A percentile compares a stretch with the other conserved stretches of the same genome.
These are phyloP conservation scores for Suillus luteus DNA, from an alignment of 768 basidiomycete genomes.

Conservation along the genomic window DNA sequence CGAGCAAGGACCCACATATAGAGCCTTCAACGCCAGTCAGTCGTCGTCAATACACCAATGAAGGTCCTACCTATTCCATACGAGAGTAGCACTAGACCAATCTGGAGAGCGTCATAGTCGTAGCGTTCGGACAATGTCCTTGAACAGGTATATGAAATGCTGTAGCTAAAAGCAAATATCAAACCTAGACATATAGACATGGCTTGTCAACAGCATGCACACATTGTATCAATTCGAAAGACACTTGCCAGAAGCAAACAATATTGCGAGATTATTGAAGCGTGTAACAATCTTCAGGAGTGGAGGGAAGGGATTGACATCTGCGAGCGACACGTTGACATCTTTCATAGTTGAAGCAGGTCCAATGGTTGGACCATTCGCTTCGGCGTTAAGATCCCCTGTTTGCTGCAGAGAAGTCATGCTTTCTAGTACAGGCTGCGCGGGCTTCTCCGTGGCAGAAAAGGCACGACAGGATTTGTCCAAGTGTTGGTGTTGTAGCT, in stretches of 20 bases:
- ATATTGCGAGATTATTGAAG: slow-evolving; percentile 63
- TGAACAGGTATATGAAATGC: slow-evolving; percentile 68
- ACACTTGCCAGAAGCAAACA: slow-evolving; percentile 31
- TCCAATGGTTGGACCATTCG: slow-evolving; percentile 8
- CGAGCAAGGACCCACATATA: slow-evolving; percentile 49
- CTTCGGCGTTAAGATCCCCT: slow-evolving; percentile 23
- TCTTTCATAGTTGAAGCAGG: slow-evolving; percentile 22
- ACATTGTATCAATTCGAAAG: background rate
- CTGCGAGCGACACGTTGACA: slow-evolving; percentile 57
- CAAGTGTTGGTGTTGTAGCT: slow-evolving; percentile 15
- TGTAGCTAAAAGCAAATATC: slow-evolving; percentile 67
- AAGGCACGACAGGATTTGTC: slow-evolving; percentile 19
- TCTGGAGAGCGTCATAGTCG: slow-evolving; percentile 62
- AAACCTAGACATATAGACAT: slow-evolving; percentile 42
- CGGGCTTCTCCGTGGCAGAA: background rate
- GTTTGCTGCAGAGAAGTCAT: slow-evolving; percentile 16
- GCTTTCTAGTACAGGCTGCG: background rate
- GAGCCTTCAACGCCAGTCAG: slow-evolving; percentile 32
- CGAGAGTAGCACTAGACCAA: slow-evolving; percentile 72
- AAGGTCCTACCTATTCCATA: slow-evolving; percentile 58
- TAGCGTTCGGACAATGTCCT: slow-evolving; percentile 68
- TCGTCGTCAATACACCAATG: background rate
- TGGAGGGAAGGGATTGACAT: slow-evolving; percentile 69
- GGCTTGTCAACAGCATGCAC: background rate
- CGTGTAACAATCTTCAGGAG: slow-evolving; percentile 56